phyloP scores from a whole-genome alignment of 768 basidiomycete species.

The Boletus rufocinnamomeus region DNA sequence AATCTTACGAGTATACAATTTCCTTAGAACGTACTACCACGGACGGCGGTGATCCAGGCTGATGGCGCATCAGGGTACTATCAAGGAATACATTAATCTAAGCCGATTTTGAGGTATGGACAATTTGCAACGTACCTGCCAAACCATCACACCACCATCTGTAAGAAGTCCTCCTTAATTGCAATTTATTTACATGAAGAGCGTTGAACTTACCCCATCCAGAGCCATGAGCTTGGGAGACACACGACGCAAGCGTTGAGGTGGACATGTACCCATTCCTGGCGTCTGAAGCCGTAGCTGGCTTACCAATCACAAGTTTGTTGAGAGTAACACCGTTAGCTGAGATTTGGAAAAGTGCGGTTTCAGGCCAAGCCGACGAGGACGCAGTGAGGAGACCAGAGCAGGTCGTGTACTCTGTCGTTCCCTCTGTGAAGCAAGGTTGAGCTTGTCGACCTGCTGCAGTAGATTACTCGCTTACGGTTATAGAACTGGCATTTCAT shows the following conservation, averaged over 20 bases:
- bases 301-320: conserved; percentile 80
- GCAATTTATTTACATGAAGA: neutral
- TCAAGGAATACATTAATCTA: neutral
- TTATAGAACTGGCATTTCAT: conserved; percentile 21
- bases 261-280: conserved; percentile 59
- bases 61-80: conserved; percentile 41
- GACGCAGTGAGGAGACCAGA: conserved; percentile 40
- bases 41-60: conserved; percentile 36
- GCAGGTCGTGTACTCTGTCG: conserved; percentile 40
- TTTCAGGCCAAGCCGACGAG: conserved; percentile 41
- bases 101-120: neutral
- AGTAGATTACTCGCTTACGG: conserved; percentile 12
- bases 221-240: conserved; percentile 47
- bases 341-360: conserved; percentile 49
- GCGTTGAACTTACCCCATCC: conserved; percentile 16
- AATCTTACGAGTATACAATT: neutral
- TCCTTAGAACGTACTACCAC: conserved; percentile 8
- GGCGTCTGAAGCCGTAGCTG: conserved; percentile 50
- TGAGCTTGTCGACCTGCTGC: neutral
- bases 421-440: conserved; percentile 33
- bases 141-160: conserved; percentile 43
- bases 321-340: conserved; percentile 56
- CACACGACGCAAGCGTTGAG: conserved; percentile 55
- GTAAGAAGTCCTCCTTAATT: conserved; percentile 11
- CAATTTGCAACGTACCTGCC: conserved; percentile 32